These are phyloP conservation scores for Incumbomyces lentus DNA, from an alignment of 2,329 filamentous ascomycete genomes.

Conservation along the genomic window DNA sequence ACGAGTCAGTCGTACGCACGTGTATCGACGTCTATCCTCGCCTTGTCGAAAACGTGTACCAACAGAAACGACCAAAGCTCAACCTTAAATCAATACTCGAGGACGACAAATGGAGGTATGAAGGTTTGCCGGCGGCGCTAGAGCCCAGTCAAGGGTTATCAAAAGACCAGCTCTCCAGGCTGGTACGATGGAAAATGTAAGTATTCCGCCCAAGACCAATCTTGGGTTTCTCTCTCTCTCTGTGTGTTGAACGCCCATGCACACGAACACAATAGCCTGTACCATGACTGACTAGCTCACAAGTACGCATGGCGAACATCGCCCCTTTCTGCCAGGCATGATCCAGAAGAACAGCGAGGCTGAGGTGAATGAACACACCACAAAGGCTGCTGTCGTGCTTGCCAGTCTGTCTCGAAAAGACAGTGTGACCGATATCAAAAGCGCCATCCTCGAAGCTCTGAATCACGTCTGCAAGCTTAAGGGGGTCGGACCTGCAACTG, in stretches of 20 bases:
- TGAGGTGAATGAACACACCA: constrained; percentile 18
- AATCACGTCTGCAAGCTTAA: constrained; percentile 28
- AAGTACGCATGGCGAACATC: constrained; percentile 30
- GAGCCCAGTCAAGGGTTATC: constrained; percentile 12
- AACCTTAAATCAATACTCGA: constrained; percentile 21
- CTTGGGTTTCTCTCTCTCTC: too few species aligned
- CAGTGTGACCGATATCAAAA: constrained; percentile 1
- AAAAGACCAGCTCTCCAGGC: constrained; percentile 22
- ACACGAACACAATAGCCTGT: background rate
- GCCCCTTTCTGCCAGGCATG: constrained; percentile 32
- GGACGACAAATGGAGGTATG: constrained; percentile 32
- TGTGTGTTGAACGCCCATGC: background rate
- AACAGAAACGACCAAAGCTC: constrained; percentile 1
- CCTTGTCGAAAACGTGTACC: background rate
- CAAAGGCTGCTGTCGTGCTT: constrained; percentile 1
- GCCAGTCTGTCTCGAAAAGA: constrained; percentile 1
- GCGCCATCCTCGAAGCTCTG: constrained; percentile 22
- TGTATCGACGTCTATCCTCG: background rate
- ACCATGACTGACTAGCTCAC: background rate
- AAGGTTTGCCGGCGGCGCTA: constrained; percentile 23
- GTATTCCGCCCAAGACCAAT: constrained; percentile 10
- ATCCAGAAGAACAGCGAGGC: constrained; percentile 23
- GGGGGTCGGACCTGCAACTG: constrained; percentile 34
- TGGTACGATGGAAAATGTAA: constrained; percentile 38
- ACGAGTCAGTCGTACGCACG: background rate